Percentiles rank a stretch among this genome's conserved stretches.
phyloP scores from a whole-genome alignment of 371 early-diverging fungal species.

The Coemansia sp. region DNA sequence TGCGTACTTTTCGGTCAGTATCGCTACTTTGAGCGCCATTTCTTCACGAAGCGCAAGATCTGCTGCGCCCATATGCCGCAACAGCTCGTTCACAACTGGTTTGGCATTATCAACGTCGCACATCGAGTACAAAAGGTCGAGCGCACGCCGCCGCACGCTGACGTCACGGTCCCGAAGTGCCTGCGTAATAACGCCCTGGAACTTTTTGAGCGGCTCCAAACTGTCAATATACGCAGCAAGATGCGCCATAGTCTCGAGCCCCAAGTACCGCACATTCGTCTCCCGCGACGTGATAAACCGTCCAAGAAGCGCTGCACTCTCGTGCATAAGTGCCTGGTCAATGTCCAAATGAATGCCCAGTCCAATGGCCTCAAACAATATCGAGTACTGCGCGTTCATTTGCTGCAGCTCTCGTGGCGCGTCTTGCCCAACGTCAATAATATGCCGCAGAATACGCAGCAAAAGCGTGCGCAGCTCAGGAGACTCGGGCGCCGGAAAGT shows the following conservation, averaged over 20 bases:
- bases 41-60: slow-evolving; percentile 92
- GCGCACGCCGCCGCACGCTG: slow-evolving; percentile 90
- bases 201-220: slow-evolving; percentile 78
- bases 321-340: slow-evolving; percentile 79
- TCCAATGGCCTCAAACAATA: slow-evolving; percentile 94
- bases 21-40: slow-evolving; percentile 96
- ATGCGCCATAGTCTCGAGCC: slow-evolving; percentile 95
- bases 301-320: slow-evolving; percentile 80
- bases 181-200: slow-evolving; percentile 85
- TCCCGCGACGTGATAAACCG: slow-evolving; percentile 89
- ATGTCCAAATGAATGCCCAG: slow-evolving; percentile 90
- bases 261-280: slow-evolving; percentile 92
- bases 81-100: slow-evolving; percentile 83
- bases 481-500: slow-evolving; percentile 87
- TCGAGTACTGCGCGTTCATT: slow-evolving; percentile 93
- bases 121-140: slow-evolving; percentile 95
- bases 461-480: slow-evolving; percentile 62
- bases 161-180: slow-evolving; percentile 94
- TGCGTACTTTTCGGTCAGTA: slow-evolving; percentile 94
- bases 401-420: slow-evolving; percentile 93
- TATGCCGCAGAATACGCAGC: slow-evolving; percentile 71
- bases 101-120: slow-evolving; percentile 87
- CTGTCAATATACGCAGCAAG: slow-evolving; percentile 84
- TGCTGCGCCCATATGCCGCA: slow-evolving; percentile 81
- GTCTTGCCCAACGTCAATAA: slow-evolving; percentile 81